Base-by-base conservation (phyloP, 805 yeast species). In the Candida orba region DNA sequence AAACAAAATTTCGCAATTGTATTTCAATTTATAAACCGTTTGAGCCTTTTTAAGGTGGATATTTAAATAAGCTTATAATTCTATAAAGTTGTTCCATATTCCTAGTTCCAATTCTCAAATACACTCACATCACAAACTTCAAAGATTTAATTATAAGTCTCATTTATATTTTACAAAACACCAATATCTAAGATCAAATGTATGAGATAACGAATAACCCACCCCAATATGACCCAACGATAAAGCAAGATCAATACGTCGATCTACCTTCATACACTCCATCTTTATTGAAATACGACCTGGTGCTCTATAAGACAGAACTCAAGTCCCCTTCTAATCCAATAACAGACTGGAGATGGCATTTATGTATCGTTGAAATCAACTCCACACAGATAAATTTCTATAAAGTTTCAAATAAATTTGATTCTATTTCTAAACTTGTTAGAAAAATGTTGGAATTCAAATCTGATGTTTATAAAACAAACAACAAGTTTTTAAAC, bases 381-480 rank as follows among this genome's bases (percentile, higher is more conserved):
- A 48, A 48, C 31, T 45, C 51, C 8, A 48, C 51, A 4, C 51
- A 48, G 34, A 20, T 48, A 15, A 48, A 48, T 22, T n/a, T 45
- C 6, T 42, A 45, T 36, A 45, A 45, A 27, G n/a, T 44, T 3
- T 25, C 31, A 4, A 41, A 45, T 15, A 5, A 25, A 8, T 17
- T 23, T 6, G 33, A 30, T 25, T 39, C 23, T 14, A 24, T 43
- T 3, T 15, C 36, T 2, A 43, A 39, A 27, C 6, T 39, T 3
- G 12, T 43, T 27, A 31, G 23, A 20, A 43, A 43, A 29, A 31
- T 39, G 8, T 24, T 43, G 4, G 40, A 43, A 4, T 39, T 39
- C 32, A 39, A 43, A 31, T 25, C 46, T 8, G 39, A 35, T 25
- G 25, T 36, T 2, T 24, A 34, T 14, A 17, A 32, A 15, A 32